Evolutionary conservation across 495 filamentous ascomycete genomes (phyloP).

Genomic region (Amorphotheca resinae): DNA sequence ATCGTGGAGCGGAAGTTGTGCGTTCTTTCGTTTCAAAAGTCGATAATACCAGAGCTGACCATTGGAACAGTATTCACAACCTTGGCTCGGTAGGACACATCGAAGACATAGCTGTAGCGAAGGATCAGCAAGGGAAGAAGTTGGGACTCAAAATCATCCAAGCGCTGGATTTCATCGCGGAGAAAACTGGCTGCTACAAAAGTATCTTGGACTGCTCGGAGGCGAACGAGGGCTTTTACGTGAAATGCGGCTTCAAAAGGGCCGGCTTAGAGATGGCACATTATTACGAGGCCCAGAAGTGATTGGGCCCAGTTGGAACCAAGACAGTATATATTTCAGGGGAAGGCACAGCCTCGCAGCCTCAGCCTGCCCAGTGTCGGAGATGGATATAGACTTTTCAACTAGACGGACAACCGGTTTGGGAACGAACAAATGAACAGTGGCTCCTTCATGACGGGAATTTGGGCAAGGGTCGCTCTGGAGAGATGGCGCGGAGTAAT

Average conservation of each 20-base stretch:
- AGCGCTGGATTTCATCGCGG: constrained; percentile 78
- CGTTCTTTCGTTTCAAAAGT: constrained; percentile 13
- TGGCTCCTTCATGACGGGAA: no score
- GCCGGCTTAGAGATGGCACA: constrained; percentile 96
- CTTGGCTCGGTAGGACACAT: constrained; percentile 83
- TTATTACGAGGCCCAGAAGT: constrained; percentile 51
- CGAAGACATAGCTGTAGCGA: constrained; percentile 92
- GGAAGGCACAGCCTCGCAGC: no score
- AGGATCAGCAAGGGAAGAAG: constrained; percentile 94
- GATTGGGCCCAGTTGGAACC: no score
- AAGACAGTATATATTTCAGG: no score
- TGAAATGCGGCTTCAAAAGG: constrained; percentile 92
- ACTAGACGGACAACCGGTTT: no score
- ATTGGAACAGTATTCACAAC: constrained; percentile 47
- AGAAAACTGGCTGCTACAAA: constrained; percentile 86
- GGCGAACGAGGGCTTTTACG: constrained; percentile 92
- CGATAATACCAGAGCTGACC: neutral
- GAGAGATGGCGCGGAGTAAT: no score
- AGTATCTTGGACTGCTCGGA: constrained; percentile 49
- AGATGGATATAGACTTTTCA: no score
- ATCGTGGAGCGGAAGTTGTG: constrained; percentile 81
- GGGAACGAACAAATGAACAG: no score
- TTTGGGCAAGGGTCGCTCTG: no score
- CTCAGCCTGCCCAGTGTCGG: no score
- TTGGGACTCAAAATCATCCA: constrained; percentile 86